Percentiles rank a stretch among this genome's conserved stretches.
These are phyloP conservation scores for Metschnikowia hibisci DNA, from an alignment of 805 yeast genomes.

Conservation along the genomic window DNA sequence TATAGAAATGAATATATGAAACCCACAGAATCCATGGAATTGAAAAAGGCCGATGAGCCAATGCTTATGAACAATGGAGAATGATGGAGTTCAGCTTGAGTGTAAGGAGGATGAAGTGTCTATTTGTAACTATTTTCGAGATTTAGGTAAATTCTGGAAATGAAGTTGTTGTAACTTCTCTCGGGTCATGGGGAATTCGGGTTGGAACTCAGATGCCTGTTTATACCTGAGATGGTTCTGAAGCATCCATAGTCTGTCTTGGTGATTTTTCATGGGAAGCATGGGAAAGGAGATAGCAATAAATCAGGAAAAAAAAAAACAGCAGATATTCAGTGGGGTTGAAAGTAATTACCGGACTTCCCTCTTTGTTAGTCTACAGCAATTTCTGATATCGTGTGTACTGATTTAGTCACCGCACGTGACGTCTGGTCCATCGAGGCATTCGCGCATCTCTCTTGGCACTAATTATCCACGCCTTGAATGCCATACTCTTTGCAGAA, in stretches of 20 bases:
- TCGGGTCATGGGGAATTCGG: slow-evolving; percentile 16
- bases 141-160: neutral
- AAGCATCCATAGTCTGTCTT: slow-evolving; percentile 18
- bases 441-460: neutral
- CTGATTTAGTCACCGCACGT: slow-evolving; percentile 6
- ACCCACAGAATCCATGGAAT: neutral
- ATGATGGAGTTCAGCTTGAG: too few relatives aligned
- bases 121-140: neutral
- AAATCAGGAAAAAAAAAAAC: too few relatives aligned
- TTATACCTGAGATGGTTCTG: slow-evolving; percentile 16
- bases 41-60: too few relatives aligned
- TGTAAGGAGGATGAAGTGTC: neutral
- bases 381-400: neutral
- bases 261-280: slow-evolving; percentile 12
- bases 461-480: slow-evolving; percentile 36
- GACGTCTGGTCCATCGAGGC: neutral
- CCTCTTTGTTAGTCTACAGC: too few relatives aligned
- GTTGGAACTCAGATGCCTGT: slow-evolving; percentile 13
- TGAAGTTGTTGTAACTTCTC: neutral
- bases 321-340: too few relatives aligned
- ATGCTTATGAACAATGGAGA: neutral
- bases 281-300: neutral
- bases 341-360: too few relatives aligned
- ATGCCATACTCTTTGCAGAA: slow-evolving; percentile 45
- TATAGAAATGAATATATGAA: neutral